Base-by-base conservation (phyloP, 2,329 filamentous ascomycete species). In the Cadophora gregata region DNA sequence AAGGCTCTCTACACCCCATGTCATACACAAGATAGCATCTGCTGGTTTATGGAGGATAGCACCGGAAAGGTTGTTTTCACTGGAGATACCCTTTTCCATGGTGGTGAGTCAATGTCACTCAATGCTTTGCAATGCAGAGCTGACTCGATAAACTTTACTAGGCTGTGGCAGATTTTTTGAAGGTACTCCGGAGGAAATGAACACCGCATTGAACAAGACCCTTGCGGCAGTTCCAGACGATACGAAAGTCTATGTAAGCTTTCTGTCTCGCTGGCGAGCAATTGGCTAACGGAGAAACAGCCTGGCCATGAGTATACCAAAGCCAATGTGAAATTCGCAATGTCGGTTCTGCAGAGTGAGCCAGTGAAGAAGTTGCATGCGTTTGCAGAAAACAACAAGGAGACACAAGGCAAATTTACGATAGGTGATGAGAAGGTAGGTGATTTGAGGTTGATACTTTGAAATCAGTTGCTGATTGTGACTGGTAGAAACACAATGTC, bases 241-340 rank as follows among this genome's bases (percentile, higher is more conserved):
- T 74, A 98, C 96, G 0, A 90, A 90, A 71, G 93, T 99, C 71
- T 99, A 93, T 77, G 92, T 95, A 80, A 77, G 89, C 82, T 56
- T 24, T 21, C n/a, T 5, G 4, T 36, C 24, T 42, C 9, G 21
- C 1, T n/a, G 1, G 9, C 9, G 45, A 19, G 1, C 10, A 27
- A 6, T 21, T n/a, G 12, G 16, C 58, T 64, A 65, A 67, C 51
- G 73, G 42, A 69, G 25, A 70, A n/a, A 25, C 69, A 95, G 90
- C 94, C 95, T 21, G 96, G 96, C 4, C 96, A 99, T 75, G 96
- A 98, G 79, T 99, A 99, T 81, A 99, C 96, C n/a, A 97, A 96
- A 80, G 86, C 90, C 61, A 99, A 99, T 76, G 93, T 96, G 75
- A 93, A 93, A 78, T 99, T 99, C 77, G 90, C 88, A 58, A 81